Base-by-base conservation (phyloP, 352 stramenopile species). In the Phytophthora podocarpi region DNA sequence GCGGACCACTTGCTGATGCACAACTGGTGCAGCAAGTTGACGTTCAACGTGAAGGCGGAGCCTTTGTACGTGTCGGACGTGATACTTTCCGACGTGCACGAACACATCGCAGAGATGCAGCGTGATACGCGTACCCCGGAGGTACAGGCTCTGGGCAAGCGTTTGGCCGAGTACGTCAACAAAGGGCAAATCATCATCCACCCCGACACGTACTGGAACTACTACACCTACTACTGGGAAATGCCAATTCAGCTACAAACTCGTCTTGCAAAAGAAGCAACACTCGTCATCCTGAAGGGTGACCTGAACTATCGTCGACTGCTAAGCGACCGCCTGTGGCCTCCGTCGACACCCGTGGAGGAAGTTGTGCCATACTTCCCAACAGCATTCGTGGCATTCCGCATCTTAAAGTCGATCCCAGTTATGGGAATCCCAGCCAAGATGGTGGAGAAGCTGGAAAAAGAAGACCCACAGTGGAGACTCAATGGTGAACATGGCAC, bases 291-390 rank as follows among this genome's bases (percentile, higher is more conserved):
- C 69, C 72, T 98, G 4, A 99, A 99, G 69, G 97, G 97, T 8
- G 97, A 99, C 69, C 91, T 97, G 36, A 99, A 99, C 72, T 99
- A 99, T 72, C 83, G 97, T 9, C 87, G 97, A 3, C 68, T 99
- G 12, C 70, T 98, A 1, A 94, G 95, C 4, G 96, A 99, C 65
- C 80, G 92, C 28, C 74, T 89, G 48, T 99, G 95, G 95, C 70
- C 78, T 3, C 80, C 88, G 16, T 81, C 84, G 11, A 93, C 85
- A 16, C 82, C 85, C 0, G 91, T 98, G 54, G 55, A 84, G 16
- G 70, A 95, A 24, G 89, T 98, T 3, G 67, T 90, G 31, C 64
- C 80, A 15, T 95, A 89, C 66, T 92, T 91, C 36, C 80, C 81
- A 1, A 55, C 70, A n/a, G 59, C 78, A 0, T 85, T 89, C 36